Base-by-base conservation (phyloP, 352 stramenopile species). In the Globisporangium barbulae region DNA sequence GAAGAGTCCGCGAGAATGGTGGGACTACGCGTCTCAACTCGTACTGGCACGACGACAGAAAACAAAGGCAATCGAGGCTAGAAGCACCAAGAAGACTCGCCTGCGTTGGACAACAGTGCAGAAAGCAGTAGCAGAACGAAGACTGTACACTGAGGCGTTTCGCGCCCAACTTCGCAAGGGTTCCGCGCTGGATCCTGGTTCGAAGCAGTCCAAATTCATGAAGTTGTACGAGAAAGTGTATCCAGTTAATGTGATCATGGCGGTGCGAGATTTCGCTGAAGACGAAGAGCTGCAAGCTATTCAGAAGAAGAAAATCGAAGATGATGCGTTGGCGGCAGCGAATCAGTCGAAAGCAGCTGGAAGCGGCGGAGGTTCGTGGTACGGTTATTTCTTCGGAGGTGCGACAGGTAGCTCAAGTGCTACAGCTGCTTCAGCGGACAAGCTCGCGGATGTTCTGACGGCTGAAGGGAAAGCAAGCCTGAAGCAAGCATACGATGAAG, bases 381-480 rank as follows among this genome's bases (percentile, higher is more conserved):
- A 93, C 55, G 81, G 73, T 15, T 94, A 93, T 53, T 93, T 94
- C 59, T 94, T 94, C 45, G 76, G 81, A 44, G 69, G 67, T 6
- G 63, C 75, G 19, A 19, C 65, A 13, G 17, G 63, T 21, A 13
- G 35, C 8, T 21, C 54, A 25, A 63, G 42, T 3, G 9, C 61
- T 10, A 44, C 65, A 58, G 70, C 22, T 25, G n/a, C 58, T 48
- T 60, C n/a, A 31, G 55, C 61, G n/a, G 69, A 67, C n/a, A 61
- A 71, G 39, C 22, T 75, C n/a, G 69, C 81, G 2, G 59, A 78
- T 28, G 73, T 91, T 21, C 60, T 94, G 2, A 88, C 78, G 30
- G 85, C 68, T 13, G 77, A 91, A 70, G 85, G 85, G 3, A 77
- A 81, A 13, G 82, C 81, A 35, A 78, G 85, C 55, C 42, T 94